Conservation (phyloP, 495 filamentous ascomycete genomes). For the Xylaria grammica region DNA sequence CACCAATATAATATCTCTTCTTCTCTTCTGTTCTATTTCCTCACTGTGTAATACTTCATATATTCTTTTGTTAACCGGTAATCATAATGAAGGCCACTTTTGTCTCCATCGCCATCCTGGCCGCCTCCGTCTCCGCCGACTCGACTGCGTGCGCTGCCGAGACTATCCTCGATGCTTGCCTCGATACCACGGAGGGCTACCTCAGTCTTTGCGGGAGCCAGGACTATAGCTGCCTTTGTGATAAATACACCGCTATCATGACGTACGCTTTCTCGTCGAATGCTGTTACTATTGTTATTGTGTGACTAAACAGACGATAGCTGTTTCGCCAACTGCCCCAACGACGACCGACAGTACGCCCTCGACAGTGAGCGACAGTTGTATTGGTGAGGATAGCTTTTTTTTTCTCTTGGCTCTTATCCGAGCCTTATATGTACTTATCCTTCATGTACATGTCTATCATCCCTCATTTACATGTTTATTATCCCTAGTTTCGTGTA, state of each 20-base stretch:
- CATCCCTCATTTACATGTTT: neutral
- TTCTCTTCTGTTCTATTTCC: neutral
- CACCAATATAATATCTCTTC: neutral
- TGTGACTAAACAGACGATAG: conserved; percentile 24
- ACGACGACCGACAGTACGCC: conserved; percentile 37
- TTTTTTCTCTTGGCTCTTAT: neutral
- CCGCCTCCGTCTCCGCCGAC: conserved; percentile 17
- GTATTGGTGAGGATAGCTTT: conserved; percentile 40
- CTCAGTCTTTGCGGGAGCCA: conserved; percentile 38
- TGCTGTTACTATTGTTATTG: neutral
- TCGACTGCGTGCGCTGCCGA: conserved; percentile 41
- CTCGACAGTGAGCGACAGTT: conserved; percentile 42
- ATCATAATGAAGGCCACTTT: conserved; percentile 15
- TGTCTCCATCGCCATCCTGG: conserved; percentile 39
- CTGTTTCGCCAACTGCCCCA: conserved; percentile 57
- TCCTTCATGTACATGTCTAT: neutral
- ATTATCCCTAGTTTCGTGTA: neutral
- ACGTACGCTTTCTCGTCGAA: conserved; percentile 38
- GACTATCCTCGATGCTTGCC: conserved; percentile 52
- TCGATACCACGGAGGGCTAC: conserved; percentile 43
- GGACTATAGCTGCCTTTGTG: conserved; percentile 51
- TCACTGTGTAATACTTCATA: neutral
- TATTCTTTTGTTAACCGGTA: neutral
- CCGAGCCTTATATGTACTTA: neutral
- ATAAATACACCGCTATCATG: conserved; percentile 42